Evolutionary conservation across 176 grass and related monocot species (phyloP), one percentile per base, ranked within the genome.

Genomic region (Bonia amplexicaulis): DNA sequence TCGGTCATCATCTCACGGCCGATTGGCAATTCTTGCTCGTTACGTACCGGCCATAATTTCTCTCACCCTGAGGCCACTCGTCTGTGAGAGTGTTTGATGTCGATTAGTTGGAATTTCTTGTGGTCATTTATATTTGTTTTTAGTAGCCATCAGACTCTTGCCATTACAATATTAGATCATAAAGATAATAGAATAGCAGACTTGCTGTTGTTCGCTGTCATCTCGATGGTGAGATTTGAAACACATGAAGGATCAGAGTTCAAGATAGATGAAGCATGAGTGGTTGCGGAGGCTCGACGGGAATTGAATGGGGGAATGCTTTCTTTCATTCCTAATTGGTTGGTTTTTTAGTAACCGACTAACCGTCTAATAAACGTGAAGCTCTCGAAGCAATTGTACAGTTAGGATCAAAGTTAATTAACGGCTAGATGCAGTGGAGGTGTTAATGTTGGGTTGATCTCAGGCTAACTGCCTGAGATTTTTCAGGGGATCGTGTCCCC

Each of bases 231-330:
- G 51, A 19, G 51, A 53, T 53, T 53, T 53, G 16, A 53, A 53
- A 19, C 16, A 19, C 51, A 53, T 0, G 7, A 55, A 55, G 19
- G 2, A 55, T 22, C 0, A 0, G 53, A 22, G 19, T 19, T 53
- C 1, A 0, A 7, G 51, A 53, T 53, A 22, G 53, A 22, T 1
- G 0, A 2, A 55, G 53, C 7, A 55, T 0, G 52, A 55, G 53
- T 55, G 19, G 53, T 20, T 6, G 2, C 2, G 0, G 6, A 54
- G 52, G 17, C 6, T 7, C 3, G 16, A 53, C 2, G 2, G 19
- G 19, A 9, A 1, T 2, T 1, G 2, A 22, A 7, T 0, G 6
- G 6, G n/a, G 53, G 7, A 9, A 8, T 6, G 0, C 19, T 55
- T 22, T 2, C 53, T 8, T 45, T 11, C 0, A 45, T 45, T 45